Evolutionary conservation across 306 rosid genomes (phyloP).

Genomic region (Quercus alba): DNA sequence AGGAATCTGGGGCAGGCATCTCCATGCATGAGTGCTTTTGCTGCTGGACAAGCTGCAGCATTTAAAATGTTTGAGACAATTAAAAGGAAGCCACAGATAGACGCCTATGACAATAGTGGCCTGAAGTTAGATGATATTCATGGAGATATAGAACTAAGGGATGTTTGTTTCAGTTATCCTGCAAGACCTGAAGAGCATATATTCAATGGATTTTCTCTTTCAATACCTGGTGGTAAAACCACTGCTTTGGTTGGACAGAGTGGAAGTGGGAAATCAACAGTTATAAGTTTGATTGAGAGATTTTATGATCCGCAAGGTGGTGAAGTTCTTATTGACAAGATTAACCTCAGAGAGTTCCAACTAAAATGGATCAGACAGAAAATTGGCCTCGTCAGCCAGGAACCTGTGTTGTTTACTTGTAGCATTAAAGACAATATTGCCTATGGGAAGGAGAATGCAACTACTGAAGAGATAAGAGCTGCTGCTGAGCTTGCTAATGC

Average conservation of each 20-base stretch:
- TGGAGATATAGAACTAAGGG: slow-evolving; percentile 64
- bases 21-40: slow-evolving; percentile 79
- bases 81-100: slow-evolving; percentile 70
- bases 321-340: slow-evolving; percentile 68
- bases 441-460: slow-evolving; percentile 69
- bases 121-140: slow-evolving; percentile 44
- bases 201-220: slow-evolving; percentile 55
- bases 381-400: slow-evolving; percentile 81
- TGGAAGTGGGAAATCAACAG: slow-evolving; percentile 86
- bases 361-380: slow-evolving; percentile 82
- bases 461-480: slow-evolving; percentile 58
- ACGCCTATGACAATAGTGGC: slow-evolving; percentile 55
- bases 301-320: slow-evolving; percentile 82
- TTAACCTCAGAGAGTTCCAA: slow-evolving; percentile 59
- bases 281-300: slow-evolving; percentile 72
- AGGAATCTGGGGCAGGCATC: slow-evolving; percentile 86
- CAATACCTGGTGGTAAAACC: slow-evolving; percentile 64
- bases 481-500: slow-evolving; percentile 83
- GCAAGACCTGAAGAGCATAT: slow-evolving; percentile 59
- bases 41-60: slow-evolving; percentile 87
- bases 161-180: slow-evolving; percentile 70
- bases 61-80: slow-evolving; percentile 80
- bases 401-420: slow-evolving; percentile 61
- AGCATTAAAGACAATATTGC: slow-evolving; percentile 79
- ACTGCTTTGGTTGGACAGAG: slow-evolving; percentile 84